Evolutionary conservation across 306 rosid species (phyloP).

Genomic region (Cucurbita pepo): DNA sequence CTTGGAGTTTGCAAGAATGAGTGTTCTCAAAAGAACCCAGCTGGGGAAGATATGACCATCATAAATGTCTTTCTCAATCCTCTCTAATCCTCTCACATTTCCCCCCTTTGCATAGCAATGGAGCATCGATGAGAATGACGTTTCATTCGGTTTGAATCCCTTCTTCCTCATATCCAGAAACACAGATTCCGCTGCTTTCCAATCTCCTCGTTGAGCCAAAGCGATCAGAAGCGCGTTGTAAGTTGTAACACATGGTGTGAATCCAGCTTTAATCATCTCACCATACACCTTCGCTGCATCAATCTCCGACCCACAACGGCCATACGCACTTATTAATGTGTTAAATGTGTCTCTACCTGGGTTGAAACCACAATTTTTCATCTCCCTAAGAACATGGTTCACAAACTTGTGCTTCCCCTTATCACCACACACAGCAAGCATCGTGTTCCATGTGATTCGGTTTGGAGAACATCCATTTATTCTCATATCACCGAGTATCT

Average conservation of each 20-base stretch:
- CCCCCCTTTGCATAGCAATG: constrained; percentile 66
- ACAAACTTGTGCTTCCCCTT: constrained; percentile 61
- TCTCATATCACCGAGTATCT: constrained; percentile 66
- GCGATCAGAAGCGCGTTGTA: constrained; percentile 87
- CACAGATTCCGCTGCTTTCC: constrained; percentile 75
- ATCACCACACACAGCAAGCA: constrained; percentile 82
- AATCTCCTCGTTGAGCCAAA: constrained; percentile 67
- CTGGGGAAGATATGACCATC: constrained; percentile 65
- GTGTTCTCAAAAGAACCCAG: constrained; percentile 72
- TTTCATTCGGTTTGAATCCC: constrained; percentile 76
- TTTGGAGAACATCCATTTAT: constrained; percentile 67
- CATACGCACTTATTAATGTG: constrained; percentile 77
- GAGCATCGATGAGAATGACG: constrained; percentile 76
- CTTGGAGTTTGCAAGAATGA: constrained; percentile 69
- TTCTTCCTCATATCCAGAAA: constrained; percentile 55
- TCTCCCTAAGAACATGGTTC: constrained; percentile 55
- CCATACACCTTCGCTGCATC: constrained; percentile 57
- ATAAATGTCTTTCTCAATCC: constrained; percentile 51
- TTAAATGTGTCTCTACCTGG: constrained; percentile 94
- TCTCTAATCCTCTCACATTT: constrained; percentile 57
- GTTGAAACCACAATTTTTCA: constrained; percentile 86
- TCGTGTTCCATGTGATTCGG: constrained; percentile 77
- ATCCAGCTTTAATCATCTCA: constrained; percentile 78
- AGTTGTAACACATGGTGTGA: constrained; percentile 61
- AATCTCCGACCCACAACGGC: constrained; percentile 79